Conservation (phyloP, 768 basidiomycete species). For the Cubamyces sp. region DNA sequence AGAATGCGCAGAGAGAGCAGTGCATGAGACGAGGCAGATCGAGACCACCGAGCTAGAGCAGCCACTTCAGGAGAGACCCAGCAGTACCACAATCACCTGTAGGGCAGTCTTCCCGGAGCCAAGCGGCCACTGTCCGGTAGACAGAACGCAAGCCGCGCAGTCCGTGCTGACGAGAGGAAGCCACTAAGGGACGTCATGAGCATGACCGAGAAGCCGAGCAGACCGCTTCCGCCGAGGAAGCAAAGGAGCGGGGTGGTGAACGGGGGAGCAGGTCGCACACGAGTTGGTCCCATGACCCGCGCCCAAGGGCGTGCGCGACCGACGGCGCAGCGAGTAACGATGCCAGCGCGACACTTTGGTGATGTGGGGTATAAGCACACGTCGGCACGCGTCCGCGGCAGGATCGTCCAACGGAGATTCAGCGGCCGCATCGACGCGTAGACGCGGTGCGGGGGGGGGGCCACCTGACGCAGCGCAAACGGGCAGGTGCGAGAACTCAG, state of each 20-base stretch:
- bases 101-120: background rate
- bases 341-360: constrained; percentile 17
- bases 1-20: background rate
- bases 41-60: background rate
- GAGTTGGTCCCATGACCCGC: constrained; percentile 21
- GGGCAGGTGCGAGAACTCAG: constrained; percentile 16
- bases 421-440: constrained; percentile 7
- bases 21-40: constrained; percentile 1
- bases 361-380: constrained; percentile 12
- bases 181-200: constrained; percentile 10
- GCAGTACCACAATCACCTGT: background rate
- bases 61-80: background rate
- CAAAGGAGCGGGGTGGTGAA: constrained; percentile 1
- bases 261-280: constrained; percentile 4
- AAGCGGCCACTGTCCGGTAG: background rate
- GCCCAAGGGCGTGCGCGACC: constrained; percentile 3
- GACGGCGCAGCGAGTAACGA: constrained; percentile 13
- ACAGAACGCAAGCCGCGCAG: constrained; percentile 6
- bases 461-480: constrained; percentile 13
- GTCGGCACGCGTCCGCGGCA: constrained; percentile 9
- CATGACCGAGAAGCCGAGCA: constrained; percentile 5
- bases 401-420: constrained; percentile 13
- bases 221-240: constrained; percentile 11
- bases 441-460: background rate
- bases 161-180: constrained; percentile 2